Base-by-base conservation (phyloP, 2,329 filamentous ascomycete genomes). In the Bipolaris cookei region DNA sequence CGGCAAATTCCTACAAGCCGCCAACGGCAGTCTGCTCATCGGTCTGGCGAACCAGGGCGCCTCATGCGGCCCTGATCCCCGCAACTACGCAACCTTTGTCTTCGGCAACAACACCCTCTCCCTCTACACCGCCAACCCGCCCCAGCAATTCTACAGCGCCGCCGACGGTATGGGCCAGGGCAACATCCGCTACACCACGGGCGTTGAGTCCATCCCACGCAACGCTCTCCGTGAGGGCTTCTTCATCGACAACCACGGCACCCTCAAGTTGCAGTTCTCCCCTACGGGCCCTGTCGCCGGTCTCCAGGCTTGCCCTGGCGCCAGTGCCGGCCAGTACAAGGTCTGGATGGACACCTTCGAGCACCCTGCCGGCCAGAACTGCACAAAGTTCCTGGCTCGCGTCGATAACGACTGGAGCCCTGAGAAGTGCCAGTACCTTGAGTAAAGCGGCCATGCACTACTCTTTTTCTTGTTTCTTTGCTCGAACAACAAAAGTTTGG, bases 151-250 rank as follows among this genome's bases (percentile, higher is more conserved):
- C 48, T 87, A 68, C 61, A 81, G 81, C 38, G 84, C 88, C 71
- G 81, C 82, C 42, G 85, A 82, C 43, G 84, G 83, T 66, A 86
- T 86, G 83, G 84, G 83, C 81, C 80, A 67, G 58, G 86, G 86
- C 48, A 73, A 77, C 20, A 66, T 86, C 39, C 79, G 80, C 39
- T 88, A 85, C 76, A 79, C 79, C 32, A 83, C 80, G 3, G 81
- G 81, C 39, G 79, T 64, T 37, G 64, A 80, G 63, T 53, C 64
- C 6, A 54, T 74, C 0, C 77, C 79, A 28, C 64, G 63, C 32
- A 80, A 83, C 67, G 70, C 58, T 23, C 81, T 86, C 77, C 73
- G 76, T 51, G 76, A 75, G 42, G 79, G 78, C 53, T 88, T 82
- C 78, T 62, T 71, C 21, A 59, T 86, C 46, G 78, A 80, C 65